Evolutionary conservation across 495 filamentous ascomycete species (phyloP).

Genomic region (Podospora fimiseda): DNA sequence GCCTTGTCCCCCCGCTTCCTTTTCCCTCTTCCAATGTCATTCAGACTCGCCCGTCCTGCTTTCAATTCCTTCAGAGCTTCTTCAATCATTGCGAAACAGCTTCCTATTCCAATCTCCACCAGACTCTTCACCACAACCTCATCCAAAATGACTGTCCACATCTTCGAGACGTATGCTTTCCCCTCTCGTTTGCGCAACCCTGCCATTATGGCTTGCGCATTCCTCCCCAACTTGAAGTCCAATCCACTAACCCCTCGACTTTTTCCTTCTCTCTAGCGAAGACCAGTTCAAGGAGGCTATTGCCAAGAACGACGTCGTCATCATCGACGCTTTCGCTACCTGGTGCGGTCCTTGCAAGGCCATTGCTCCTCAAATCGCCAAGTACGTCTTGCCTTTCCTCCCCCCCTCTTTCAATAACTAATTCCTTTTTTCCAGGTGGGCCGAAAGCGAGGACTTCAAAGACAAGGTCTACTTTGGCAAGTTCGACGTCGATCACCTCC

Average conservation of each 20-base stretch:
- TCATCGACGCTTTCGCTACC: constrained; percentile 80
- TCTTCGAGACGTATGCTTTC: constrained; percentile 32
- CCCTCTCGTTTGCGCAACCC: constrained; percentile 2
- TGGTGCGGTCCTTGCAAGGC: constrained; percentile 97
- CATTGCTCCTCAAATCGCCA: constrained; percentile 67
- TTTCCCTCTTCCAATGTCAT: constrained; percentile 16
- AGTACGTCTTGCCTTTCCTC: constrained; percentile 24
- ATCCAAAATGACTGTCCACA: constrained; percentile 43
- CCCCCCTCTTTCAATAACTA: not conserved
- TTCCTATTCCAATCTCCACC: constrained; percentile 8
- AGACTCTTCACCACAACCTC: constrained; percentile 36
- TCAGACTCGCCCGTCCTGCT: constrained; percentile 20
- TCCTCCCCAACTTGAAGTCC: not conserved
- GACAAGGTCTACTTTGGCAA: constrained; percentile 69
- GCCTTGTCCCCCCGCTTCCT: not conserved
- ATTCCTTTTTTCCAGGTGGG: constrained; percentile 38
- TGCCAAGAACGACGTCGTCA: constrained; percentile 49
- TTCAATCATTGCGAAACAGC: not conserved
- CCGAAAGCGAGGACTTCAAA: constrained; percentile 41
- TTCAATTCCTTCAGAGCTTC: constrained; percentile 11
- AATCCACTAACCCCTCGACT: not conserved
- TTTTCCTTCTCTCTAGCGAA: constrained; percentile 42
- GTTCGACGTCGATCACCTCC: constrained; percentile 82
- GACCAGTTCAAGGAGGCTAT: constrained; percentile 56
- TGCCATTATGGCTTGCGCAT: not conserved